These are phyloP conservation scores for Alectoria sarmentosa DNA, from an alignment of 495 filamentous ascomycete species.

Conservation along the genomic window DNA sequence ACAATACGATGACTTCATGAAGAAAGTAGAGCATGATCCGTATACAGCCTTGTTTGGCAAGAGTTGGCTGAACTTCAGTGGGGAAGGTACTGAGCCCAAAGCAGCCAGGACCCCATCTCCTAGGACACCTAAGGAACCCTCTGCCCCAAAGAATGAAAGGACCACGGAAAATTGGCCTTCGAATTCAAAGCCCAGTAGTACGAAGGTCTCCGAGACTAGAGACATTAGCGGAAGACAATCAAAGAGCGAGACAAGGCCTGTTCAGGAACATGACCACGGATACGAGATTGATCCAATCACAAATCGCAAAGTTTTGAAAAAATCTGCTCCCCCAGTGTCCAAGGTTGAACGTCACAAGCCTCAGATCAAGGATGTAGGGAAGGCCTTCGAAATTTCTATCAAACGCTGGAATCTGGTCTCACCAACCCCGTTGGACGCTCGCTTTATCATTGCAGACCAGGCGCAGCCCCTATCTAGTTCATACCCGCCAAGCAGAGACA, in stretches of 20 bases:
- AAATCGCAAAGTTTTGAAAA: conserved; percentile 46
- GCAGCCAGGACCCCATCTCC: neutral
- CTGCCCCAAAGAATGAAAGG: conserved; percentile 3
- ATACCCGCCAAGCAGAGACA: neutral
- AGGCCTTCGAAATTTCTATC: conserved; percentile 28
- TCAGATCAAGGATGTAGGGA: conserved; percentile 1
- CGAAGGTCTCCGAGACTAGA: neutral
- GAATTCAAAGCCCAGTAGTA: neutral
- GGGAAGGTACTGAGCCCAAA: neutral
- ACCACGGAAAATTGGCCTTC: neutral
- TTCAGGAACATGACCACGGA: conserved; percentile 22
- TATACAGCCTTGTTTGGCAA: conserved; percentile 39
- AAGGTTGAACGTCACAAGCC: conserved; percentile 3
- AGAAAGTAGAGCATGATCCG: conserved; percentile 36
- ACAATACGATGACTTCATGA: conserved; percentile 31
- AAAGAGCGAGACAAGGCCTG: neutral
- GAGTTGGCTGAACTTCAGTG: conserved; percentile 22
- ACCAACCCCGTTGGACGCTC: neutral
- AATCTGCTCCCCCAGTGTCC: neutral
- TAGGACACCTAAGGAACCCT: neutral
- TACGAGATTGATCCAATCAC: conserved; percentile 56
- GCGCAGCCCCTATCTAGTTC: neutral
- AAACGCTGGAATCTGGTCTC: conserved; percentile 29
- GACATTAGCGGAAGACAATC: neutral
- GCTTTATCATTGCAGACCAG: neutral